Base-by-base conservation (phyloP, 768 basidiomycete species). In the Rickenella mellea region DNA sequence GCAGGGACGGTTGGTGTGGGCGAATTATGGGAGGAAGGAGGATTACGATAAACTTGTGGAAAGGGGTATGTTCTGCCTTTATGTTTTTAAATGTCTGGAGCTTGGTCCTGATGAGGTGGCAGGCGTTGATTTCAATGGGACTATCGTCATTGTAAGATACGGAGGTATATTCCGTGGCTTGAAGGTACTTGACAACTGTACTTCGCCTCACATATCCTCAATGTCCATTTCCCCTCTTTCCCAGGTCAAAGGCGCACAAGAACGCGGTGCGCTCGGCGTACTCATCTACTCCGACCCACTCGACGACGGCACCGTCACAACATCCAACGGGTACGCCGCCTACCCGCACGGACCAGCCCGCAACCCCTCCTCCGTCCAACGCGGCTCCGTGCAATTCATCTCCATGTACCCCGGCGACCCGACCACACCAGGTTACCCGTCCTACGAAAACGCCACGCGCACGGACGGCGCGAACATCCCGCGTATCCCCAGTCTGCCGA, bases 331-430 rank as follows among this genome's bases (percentile, higher is more conserved):
- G 8, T 26, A 19, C 20, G 22, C 20, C 24, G 70, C 68, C 4
- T 85, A 90, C 55, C 93, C 93, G 3, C 66, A 74, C 11, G 92
- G 94, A 4, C 92, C 92, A 24, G 93, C 92, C 29, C 74, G 90
- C 39, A 87, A 90, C 58, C 84, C 84, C 0, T 74, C 76, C 4
- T 78, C 83, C 14, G 80, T 97, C 10, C 80, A 97, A 58, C 76
- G 92, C 40, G 92, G 92, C 25, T 84, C 80, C 30, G 88, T 88
- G 1, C 80, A 83, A 53, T 81, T 70, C 59, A 53, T 82, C n/a
- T 71, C 68, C 4, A 46, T 65, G 2, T 80, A 76, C 55, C 74
- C 74, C 4, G 75, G 74, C 21, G 67, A 67, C 40, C 58, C 60
- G 15, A 80, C 84, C 0, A 97, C 94, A 3, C 92, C 93, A 5